Base-by-base conservation (phyloP, 2,329 filamentous ascomycete species). In the Verticillium tricorpus region DNA sequence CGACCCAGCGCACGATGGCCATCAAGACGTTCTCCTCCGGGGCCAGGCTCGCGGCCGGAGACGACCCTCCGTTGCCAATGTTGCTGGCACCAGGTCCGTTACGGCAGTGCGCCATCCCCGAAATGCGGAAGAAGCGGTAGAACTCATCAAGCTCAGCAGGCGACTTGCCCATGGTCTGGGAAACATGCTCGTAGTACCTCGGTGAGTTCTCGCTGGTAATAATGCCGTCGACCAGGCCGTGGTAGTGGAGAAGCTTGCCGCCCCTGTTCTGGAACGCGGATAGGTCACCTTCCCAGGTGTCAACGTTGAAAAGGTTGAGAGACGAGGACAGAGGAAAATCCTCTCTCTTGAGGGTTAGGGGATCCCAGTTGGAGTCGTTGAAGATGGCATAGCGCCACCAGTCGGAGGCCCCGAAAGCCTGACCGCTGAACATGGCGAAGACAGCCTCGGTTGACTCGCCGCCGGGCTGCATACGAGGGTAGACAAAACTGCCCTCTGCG, bases 61-160 rank as follows among this genome's bases (percentile, higher is more conserved):
- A 56, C 2, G 59, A 63, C 3, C 61, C 63, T 5, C 61, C 60
- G 28, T 75, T 70, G 2, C 73, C 71, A 9, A 74, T 66, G 11
- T 64, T 62, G 11, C 60, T 70, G 1, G 79, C 78, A 1, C 79
- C 80, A 15, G 69, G 68, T 4, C 82, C 82, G 6, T 78, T 77
- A 11, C 59, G 64, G 67, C 83, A 85, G 69, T 85, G 83, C 2
- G 70, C 73, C 73, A 83, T 81, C 7, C 83, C 82, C 5, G 77
- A 78, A 64, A 85, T 76, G 35, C 76, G 76, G 73, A 86, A 85
- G 69, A 76, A 80, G 57, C 82, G 77, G 65, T 82, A 79, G 63
- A 80, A 81, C 1, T 70, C 67, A 61, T 81, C 78, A 5, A 81
- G 67, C 60, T 75, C 66, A 0, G 63, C 57, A 1, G 69, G 58